Base-by-base conservation (phyloP, 345 rosid genomes). In the Lepidium didymum region DNA sequence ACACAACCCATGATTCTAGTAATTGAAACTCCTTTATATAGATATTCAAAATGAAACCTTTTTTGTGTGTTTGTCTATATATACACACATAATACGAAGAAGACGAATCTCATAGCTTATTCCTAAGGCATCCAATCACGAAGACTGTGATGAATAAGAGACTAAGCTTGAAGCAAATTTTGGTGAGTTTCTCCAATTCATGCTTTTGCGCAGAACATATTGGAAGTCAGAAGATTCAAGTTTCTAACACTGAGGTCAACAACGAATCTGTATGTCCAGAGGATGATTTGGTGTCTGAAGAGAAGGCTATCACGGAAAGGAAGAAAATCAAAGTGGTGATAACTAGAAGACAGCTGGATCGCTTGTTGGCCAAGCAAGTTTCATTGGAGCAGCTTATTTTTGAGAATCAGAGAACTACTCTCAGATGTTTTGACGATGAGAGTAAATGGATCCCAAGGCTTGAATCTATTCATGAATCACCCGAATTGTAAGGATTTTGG, bases 381-480 rank as follows among this genome's bases (percentile, higher is more conserved):
- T 58, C 79, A 16, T 14, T 69, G 9, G 75, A 64, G 68, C 51
- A 64, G 27, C 33, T 70, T 3, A 27, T 42, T 23, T 41, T 67
- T 4, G 36, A 56, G 47, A 43, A 69, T 33, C 68, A 60, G 37
- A 63, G 10, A 38, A 65, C 52, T 21, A 55, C 43, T 40, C 11
- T 27, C 33, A 33, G 36, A 4, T 55, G 64, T 16, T 56, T 62
- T 4, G 62, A 55, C 40, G 66, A 50, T 10, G 31, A 29, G 7
- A 42, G 31, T 57, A 78, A 35, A 36, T 80, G 87, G 87, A 80
- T 70, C 59, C 82, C 88, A 40, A 35, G 40, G 47, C 88, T 86
- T 13, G 80, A 84, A 52, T 72, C 81, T 5, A 81, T 84, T 27
- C 67, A 74, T 14, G 88, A 86, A 78, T 78, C 80, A 33, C 70